phyloP scores from a whole-genome alignment of 2,329 filamentous ascomycete species.

The Exophiala bonariae region DNA sequence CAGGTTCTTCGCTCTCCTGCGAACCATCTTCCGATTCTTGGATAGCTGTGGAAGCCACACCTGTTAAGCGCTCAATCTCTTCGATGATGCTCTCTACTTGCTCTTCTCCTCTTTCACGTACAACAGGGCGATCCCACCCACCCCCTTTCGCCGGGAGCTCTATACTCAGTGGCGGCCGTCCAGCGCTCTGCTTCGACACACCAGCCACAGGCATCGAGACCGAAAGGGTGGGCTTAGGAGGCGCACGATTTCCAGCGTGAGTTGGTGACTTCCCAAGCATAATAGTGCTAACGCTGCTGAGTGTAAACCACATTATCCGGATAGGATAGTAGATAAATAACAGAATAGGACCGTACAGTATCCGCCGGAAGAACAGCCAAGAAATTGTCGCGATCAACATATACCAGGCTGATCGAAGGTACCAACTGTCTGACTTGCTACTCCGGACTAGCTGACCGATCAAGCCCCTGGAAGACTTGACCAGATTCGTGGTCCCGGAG shows the following conservation, averaged over 20 bases:
- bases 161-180: constrained; percentile 16
- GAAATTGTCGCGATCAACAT: constrained; percentile 72
- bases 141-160: constrained; percentile 34
- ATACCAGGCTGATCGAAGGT: constrained; percentile 86
- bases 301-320: constrained; percentile 61
- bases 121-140: constrained; percentile 43
- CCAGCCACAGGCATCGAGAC: constrained; percentile 16
- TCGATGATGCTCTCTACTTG: constrained; percentile 40
- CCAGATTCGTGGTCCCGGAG: constrained; percentile 71
- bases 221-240: constrained; percentile 15
- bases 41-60: constrained; percentile 32
- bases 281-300: constrained; percentile 50
- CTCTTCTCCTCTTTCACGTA: constrained; percentile 23
- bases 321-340: constrained; percentile 84
- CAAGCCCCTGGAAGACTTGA: constrained; percentile 72
- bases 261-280: constrained; percentile 9
- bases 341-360: constrained; percentile 86
- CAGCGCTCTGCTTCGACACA: constrained; percentile 17
- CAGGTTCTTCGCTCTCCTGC: constrained; percentile 37
- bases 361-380: constrained; percentile 83
- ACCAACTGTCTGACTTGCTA: constrained; percentile 98
- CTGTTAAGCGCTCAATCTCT: constrained; percentile 41
- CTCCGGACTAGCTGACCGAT: constrained; percentile 77
- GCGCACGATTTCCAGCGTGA: constrained; percentile 2
- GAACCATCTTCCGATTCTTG: constrained; percentile 38